A percentile compares a stretch with the other conserved stretches of the same genome.
phyloP scores from a whole-genome alignment of 2,329 filamentous ascomycete genomes.

The Bimuria novae-zelandiae region DNA sequence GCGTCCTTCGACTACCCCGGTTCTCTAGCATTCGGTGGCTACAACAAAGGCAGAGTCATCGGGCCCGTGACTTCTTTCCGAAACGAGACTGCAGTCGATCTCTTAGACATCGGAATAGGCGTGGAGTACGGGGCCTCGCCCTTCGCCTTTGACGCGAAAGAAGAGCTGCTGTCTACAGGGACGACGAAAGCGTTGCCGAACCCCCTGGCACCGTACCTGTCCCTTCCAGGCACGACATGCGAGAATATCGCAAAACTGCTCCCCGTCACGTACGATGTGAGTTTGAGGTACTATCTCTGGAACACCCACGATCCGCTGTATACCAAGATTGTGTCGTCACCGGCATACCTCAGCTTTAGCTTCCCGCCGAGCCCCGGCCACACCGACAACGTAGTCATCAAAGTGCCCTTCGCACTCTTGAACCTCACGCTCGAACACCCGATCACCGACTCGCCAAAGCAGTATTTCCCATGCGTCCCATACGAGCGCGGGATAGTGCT shows the following conservation, averaged over 20 bases:
- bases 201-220: slow-evolving; percentile 31
- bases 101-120: slow-evolving; percentile 50
- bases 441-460: slow-evolving; percentile 37
- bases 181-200: slow-evolving; percentile 15
- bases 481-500: slow-evolving; percentile 40
- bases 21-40: slow-evolving; percentile 42
- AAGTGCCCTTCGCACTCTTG: slow-evolving; percentile 47
- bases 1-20: slow-evolving; percentile 30
- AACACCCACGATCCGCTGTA: slow-evolving; percentile 37
- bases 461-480: slow-evolving; percentile 52
- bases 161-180: slow-evolving; percentile 12
- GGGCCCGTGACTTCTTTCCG: slow-evolving; percentile 30
- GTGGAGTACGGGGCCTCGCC: slow-evolving; percentile 50
- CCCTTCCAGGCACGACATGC: slow-evolving; percentile 33
- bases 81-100: slow-evolving; percentile 15
- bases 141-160: slow-evolving; percentile 36
- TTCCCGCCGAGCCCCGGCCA: slow-evolving; percentile 38
- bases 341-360: slow-evolving; percentile 49
- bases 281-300: slow-evolving; percentile 33
- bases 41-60: slow-evolving; percentile 39
- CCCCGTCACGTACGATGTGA: slow-evolving; percentile 28
- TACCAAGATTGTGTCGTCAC: slow-evolving; percentile 47
- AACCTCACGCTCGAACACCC: slow-evolving; percentile 48
- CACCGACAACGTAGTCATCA: slow-evolving; percentile 46
- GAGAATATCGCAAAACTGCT: slow-evolving; percentile 30